Base-by-base conservation (phyloP, 2,329 filamentous ascomycete genomes). In the Alternaria triticimaculans region DNA sequence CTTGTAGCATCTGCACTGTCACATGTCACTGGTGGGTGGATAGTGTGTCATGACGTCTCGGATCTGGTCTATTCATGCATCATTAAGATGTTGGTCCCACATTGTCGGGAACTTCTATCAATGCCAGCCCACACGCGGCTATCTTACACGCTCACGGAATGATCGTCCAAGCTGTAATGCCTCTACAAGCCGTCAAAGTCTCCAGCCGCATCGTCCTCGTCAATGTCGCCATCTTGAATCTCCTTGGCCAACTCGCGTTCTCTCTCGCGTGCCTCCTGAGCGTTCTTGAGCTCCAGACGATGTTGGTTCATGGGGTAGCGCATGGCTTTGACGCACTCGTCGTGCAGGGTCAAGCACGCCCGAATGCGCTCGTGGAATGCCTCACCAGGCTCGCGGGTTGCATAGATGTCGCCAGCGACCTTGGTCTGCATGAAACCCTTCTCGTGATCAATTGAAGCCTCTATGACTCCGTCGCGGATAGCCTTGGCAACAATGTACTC, bases 281-380 rank as follows among this genome's bases (percentile, higher is more conserved):
- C 96, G 75, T 97, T 98, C 88, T 97, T 98, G 60, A 99, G 87
- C 82, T 99, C 96, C 60, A 98, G 86, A 18, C 96, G 89, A 82
- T 99, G 96, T 82, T 98, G 96, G 84, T 99, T 97, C 95, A 98
- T 98, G 3, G 96, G 96, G 83, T 98, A 99, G 59, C 96, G 90
- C 96, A 99, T 99, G 25, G 96, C 95, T 92, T 97, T 98, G 76
- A 99, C 94, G 78, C 95, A 98, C 84, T 99, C 96, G 75, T 99
- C 96, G 77, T 98, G 94, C 67, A 99, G 87, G 60, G 90, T 89
- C 73, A 99, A 86, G 80, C 96, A 97, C 46, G 96, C 96, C 71
- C 89, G 88, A 73, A 99, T 98, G 76, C 96, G 93, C 78, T 97
- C 95, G 81, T 99, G 95, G 87, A 99, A 99, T 2, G 93, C 94